Base-by-base conservation (phyloP, 352 stramenopile species). In the Thalassiosira hispida region DNA sequence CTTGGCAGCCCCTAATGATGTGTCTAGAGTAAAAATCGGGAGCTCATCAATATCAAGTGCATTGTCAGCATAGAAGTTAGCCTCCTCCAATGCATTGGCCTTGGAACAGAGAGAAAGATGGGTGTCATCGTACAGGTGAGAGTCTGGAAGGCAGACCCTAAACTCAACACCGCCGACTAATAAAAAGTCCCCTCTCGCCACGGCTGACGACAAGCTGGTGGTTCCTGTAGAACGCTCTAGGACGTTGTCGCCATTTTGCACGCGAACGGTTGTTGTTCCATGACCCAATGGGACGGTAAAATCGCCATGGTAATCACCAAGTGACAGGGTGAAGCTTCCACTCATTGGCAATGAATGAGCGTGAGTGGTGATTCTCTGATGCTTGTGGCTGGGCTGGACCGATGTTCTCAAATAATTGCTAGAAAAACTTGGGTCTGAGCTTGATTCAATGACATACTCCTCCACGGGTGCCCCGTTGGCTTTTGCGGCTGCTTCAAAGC, bases 131-230 rank as follows among this genome's bases (percentile, higher is more conserved):
- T 92, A 89, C 1, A 72, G 70, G 8, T 77, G 56, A 52, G 46
- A 55, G 22, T 81, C 73, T 61, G 77, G 68, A 11, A 94, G 74
- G 71, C 91, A 95, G 42, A 94, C 88, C 56, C 86, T 53, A 71
- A 91, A 95, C 47, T 91, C 88, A 27, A 92, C 68, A 22, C 87
- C 88, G 27, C 81, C 85, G 47, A 95, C 81, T 18, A 68, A 76
- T 42, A 95, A 64, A 82, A 89, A 93, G 40, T 93, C 87, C 8
- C 91, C 91, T 66, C 86, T 83, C 31, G 85, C 72, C 6, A 92
- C 77, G 56, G 74, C 42, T 25, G 85, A 77, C 23, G 77, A 79
- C 29, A 95, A 76, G 29, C 75, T 82, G 35, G 35, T 70, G 23
- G 42, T 64, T 49, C 83, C 79, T 38, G 76, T 79, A 47, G 77